Evolutionary conservation across 1,139 yeast genomes (phyloP).

Genomic region (Zhuliangozyma parablackwelliae): DNA sequence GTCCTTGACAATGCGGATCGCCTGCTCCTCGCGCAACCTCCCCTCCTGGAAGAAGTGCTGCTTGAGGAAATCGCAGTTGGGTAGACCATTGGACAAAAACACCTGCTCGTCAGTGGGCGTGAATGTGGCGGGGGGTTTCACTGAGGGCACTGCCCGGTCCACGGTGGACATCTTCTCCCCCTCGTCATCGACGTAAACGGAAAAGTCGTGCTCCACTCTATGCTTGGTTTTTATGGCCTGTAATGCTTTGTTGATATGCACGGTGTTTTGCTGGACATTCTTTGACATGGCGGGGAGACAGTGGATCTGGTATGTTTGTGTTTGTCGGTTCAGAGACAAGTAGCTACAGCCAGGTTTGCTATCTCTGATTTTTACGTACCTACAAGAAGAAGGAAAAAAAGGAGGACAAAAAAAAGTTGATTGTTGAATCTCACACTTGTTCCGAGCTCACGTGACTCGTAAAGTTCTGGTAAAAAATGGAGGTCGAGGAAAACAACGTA

Average conservation of each 20-base stretch:
- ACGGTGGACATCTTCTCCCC: slow-evolving; percentile 64
- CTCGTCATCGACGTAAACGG: slow-evolving; percentile 61
- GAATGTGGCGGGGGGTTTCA: slow-evolving; percentile 64
- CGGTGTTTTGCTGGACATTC: slow-evolving; percentile 34
- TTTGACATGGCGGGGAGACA: neutral
- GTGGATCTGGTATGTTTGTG: too few relatives aligned
- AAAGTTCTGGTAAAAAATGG: too few relatives aligned
- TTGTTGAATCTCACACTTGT: too few relatives aligned
- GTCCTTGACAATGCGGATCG: slow-evolving; percentile 56
- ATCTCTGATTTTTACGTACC: too few relatives aligned
- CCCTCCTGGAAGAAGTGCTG: slow-evolving; percentile 83
- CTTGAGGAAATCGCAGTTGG: slow-evolving; percentile 66
- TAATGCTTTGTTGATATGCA: slow-evolving; percentile 71
- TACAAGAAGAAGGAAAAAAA: too few relatives aligned
- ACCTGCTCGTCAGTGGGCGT: slow-evolving; percentile 68
- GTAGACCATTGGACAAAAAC: slow-evolving; percentile 60
- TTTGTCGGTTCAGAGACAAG: too few relatives aligned
- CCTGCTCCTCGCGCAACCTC: slow-evolving; percentile 68
- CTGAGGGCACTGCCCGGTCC: slow-evolving; percentile 62
- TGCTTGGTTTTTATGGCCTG: slow-evolving; percentile 61
- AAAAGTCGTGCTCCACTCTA: slow-evolving; percentile 37
- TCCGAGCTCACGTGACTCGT: too few relatives aligned
- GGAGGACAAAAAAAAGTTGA: too few relatives aligned
- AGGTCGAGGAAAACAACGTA: neutral
- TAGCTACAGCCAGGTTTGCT: too few relatives aligned